These are phyloP conservation scores for Suillus cothurnatus DNA, from an alignment of 768 basidiomycete genomes.

Conservation along the genomic window DNA sequence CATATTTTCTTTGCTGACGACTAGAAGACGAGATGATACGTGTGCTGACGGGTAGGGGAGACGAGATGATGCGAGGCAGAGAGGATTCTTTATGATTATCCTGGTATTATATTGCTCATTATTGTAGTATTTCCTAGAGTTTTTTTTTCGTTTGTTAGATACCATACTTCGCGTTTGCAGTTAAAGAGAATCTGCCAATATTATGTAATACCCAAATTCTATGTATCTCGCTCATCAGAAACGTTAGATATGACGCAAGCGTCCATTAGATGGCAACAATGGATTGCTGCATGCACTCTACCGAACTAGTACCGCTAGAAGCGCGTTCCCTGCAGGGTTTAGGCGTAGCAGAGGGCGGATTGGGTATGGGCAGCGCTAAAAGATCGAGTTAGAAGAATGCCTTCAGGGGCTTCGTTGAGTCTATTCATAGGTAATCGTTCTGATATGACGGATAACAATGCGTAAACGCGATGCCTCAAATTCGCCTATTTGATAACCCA, in stretches of 20 bases:
- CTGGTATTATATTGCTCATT: neutral
- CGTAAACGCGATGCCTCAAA: neutral
- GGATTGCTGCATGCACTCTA: neutral
- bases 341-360: neutral
- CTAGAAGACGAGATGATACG: neutral
- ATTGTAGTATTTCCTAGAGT: neutral
- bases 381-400: neutral
- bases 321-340: neutral
- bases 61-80: neutral
- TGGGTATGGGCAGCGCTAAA: neutral
- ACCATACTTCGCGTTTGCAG: too few species aligned
- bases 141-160: neutral
- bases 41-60: neutral
- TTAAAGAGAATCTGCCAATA: too few species aligned
- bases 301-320: neutral
- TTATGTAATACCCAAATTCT: too few species aligned
- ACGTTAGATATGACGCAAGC: neutral
- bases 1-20: neutral
- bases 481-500: neutral
- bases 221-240: neutral
- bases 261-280: neutral
- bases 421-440: neutral
- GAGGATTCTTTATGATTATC: neutral
- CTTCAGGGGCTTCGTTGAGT: neutral
- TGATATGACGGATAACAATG: neutral